These are phyloP conservation scores for Septoria petroselini DNA, from an alignment of 2,329 filamentous ascomycete species.

Conservation along the genomic window DNA sequence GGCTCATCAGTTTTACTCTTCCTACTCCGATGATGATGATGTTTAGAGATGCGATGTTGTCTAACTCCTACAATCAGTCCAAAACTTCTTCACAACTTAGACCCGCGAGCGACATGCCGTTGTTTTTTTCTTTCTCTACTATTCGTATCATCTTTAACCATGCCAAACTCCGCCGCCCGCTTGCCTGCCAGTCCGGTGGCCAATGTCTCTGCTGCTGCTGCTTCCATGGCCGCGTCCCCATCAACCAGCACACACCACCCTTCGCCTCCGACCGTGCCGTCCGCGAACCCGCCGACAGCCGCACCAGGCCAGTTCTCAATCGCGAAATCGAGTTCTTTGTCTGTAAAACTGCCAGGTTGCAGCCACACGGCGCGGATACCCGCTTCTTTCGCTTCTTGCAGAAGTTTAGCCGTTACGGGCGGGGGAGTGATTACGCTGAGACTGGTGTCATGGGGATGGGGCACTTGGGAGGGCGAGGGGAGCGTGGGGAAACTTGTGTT, in stretches of 20 bases:
- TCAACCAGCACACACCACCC: constrained; percentile 89
- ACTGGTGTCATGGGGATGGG: constrained; percentile 65
- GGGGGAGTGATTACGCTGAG: constrained; percentile 88
- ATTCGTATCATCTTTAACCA: too few species aligned
- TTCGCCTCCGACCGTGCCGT: constrained; percentile 63
- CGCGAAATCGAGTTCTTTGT: constrained; percentile 69
- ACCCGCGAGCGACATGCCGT: constrained; percentile 9
- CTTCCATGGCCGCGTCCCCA: constrained; percentile 63
- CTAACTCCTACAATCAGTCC: constrained; percentile 15
- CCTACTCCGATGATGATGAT: too few species aligned
- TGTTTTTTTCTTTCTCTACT: neutral
- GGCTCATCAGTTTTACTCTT: constrained; percentile 5
- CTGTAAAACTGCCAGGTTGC: constrained; percentile 85
- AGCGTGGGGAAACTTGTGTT: constrained; percentile 61
- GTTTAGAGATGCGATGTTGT: constrained; percentile 18
- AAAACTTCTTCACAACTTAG: neutral
- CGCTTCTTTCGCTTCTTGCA: constrained; percentile 72
- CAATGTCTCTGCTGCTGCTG: too few species aligned
- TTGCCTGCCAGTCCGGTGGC: too few species aligned
- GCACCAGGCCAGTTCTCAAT: constrained; percentile 63
- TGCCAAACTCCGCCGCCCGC: too few species aligned
- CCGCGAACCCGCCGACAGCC: constrained; percentile 65
- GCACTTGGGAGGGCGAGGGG: constrained; percentile 62
- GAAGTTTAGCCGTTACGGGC: constrained; percentile 65
- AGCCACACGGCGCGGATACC: constrained; percentile 78